Evolutionary conservation across 2,329 filamentous ascomycete species (phyloP).

Genomic region (Hypomyces perniciosus): DNA sequence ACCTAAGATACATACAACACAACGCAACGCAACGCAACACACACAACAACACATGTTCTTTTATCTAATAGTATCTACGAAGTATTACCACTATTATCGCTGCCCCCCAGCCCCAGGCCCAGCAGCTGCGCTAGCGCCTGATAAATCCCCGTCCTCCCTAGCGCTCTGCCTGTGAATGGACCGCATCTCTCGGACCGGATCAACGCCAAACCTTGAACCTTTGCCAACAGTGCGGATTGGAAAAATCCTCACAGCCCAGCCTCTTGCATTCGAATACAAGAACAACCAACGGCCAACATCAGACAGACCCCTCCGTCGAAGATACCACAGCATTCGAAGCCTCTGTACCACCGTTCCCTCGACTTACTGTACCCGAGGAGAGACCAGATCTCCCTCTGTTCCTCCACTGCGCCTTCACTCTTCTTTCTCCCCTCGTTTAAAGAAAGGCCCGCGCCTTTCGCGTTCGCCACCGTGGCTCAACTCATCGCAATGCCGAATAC

Average conservation of each 20-base stretch:
- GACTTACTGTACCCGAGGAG: neutral
- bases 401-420: slow-evolving; percentile 8
- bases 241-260: slow-evolving; percentile 36
- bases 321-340: slow-evolving; percentile 1
- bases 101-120: neutral
- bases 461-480: slow-evolving; percentile 29
- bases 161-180: slow-evolving; percentile 22
- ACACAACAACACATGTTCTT: too few relatives aligned
- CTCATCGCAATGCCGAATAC: slow-evolving; percentile 40
- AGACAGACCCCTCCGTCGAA: neutral
- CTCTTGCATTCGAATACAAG: slow-evolving; percentile 13
- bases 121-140: slow-evolving; percentile 1
- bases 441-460: slow-evolving; percentile 21
- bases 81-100: too few relatives aligned
- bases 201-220: slow-evolving; percentile 35
- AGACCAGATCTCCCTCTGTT: slow-evolving; percentile 6
- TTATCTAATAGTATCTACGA: too few relatives aligned
- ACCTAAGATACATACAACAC: too few relatives aligned
- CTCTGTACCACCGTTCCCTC: neutral
- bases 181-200: slow-evolving; percentile 28
- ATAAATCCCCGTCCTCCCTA: neutral
- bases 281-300: neutral
- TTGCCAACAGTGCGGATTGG: slow-evolving; percentile 37
- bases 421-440: slow-evolving; percentile 18
- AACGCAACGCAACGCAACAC: too few relatives aligned